Conservation (phyloP, 805 yeast species). For the Saccharomycopsis synnaedendra region DNA sequence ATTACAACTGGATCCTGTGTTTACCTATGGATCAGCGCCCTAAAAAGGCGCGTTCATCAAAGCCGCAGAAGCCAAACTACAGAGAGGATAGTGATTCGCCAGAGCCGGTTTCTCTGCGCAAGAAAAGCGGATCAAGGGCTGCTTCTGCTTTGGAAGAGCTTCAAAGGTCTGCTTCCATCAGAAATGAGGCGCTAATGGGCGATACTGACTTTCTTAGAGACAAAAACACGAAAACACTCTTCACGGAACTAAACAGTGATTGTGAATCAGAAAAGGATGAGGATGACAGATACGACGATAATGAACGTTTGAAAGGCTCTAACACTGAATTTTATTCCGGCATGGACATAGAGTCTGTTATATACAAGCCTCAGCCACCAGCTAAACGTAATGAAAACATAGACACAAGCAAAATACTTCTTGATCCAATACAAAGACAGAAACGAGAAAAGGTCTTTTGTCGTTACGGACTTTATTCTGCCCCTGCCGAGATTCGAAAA, state of each 20-base stretch:
- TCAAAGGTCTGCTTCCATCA: too few relatives aligned
- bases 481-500: not conserved
- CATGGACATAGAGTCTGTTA: not conserved
- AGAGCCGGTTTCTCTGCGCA: too few relatives aligned
- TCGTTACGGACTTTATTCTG: conserved; percentile 1
- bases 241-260: not conserved
- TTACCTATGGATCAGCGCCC: not conserved
- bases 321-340: not conserved
- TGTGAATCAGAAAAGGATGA: not conserved
- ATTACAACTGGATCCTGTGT: conserved; percentile 11
- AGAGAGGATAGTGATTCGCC: too few relatives aligned
- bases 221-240: too few relatives aligned
- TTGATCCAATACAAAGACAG: not conserved
- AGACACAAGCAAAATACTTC: not conserved
- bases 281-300: not conserved
- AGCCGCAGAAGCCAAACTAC: too few relatives aligned
- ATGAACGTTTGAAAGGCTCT: not conserved
- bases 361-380: not conserved
- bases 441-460: conserved; percentile 2
- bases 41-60: too few relatives aligned
- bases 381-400: not conserved
- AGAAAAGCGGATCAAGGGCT: too few relatives aligned
- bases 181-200: too few relatives aligned
- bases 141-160: too few relatives aligned
- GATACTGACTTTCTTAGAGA: too few relatives aligned